Evolutionary conservation across 1,284 basidiomycete species (phyloP), one percentile per base, ranked within the genome.

Genomic region (Austroboletus niveus): DNA sequence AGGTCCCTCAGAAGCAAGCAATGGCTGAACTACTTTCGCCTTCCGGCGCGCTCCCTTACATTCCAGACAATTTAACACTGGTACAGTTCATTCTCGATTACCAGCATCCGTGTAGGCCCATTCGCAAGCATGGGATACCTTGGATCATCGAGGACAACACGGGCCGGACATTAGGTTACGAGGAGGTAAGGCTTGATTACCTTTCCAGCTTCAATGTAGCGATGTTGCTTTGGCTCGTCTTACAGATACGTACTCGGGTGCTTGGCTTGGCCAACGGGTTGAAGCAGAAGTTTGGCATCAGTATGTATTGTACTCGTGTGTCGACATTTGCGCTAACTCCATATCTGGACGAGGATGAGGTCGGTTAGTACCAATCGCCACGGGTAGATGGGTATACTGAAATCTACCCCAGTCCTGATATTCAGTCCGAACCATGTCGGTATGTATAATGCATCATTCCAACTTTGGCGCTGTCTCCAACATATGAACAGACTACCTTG

Each of bases 351-450:
- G 75, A 79, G 47, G 62, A 77, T 36, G 75, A 80, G 50, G 75
- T 68, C 24, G 65, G 67, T 70, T 34, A 61, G 63, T 63, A 34
- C 31, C 3, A 32, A 24, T 14, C n/a, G 14, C 24, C 29, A 7
- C 30, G 8, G 6, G 15, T 46, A 10, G 24, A 51, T 5, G 29
- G 29, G 12, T 14, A 24, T 15, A 9, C 48, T 67, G 27, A 63
- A 39, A 5, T 48, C n/a, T 35, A 34, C 3, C 47, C 27, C 54
- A 85, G 86, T 86, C 27, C 82, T 85, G 62, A 66, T 87, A 44
- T 84, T 81, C 63, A 83, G 82, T 54, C 82, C 84, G 2, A 89
- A 89, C 54, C 76, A 87, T 61, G 68, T 85, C 42, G 84, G 86
- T 84, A 54, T 8, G 62, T 36, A 3, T 48, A 12, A 7, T n/a